These are phyloP conservation scores for Candida tammaniensis DNA, from an alignment of 805 yeast genomes.

Conservation along the genomic window DNA sequence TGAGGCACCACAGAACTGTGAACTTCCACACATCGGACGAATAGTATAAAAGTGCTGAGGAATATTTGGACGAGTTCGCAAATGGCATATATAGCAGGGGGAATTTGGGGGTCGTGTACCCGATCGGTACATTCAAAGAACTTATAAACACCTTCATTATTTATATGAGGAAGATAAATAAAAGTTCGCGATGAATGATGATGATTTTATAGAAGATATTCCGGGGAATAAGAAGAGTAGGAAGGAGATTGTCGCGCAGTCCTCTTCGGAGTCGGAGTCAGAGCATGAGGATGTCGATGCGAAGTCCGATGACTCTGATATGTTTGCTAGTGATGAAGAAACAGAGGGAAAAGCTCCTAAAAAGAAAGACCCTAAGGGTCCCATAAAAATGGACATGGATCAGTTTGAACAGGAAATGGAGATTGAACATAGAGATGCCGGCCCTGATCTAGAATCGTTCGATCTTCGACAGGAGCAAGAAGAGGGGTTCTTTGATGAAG, in stretches of 20 bases:
- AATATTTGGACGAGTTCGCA: slow-evolving; percentile 35
- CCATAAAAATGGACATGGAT: slow-evolving; percentile 17
- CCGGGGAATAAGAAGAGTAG: slow-evolving; percentile 14
- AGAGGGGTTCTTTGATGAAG: slow-evolving; percentile 59
- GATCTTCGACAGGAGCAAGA: slow-evolving; percentile 53
- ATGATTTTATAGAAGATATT: slow-evolving; percentile 11
- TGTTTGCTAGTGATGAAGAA: slow-evolving; percentile 37
- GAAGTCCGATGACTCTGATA: slow-evolving; percentile 43
- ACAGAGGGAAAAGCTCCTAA: slow-evolving; percentile 10
- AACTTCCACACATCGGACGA: slow-evolving; percentile 75
- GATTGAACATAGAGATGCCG: slow-evolving; percentile 16
- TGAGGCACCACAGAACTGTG: slow-evolving; percentile 78
- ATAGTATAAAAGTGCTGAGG: slow-evolving; percentile 61
- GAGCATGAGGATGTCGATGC: slow-evolving; percentile 4
- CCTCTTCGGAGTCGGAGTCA: background rate
- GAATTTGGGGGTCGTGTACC: slow-evolving; percentile 73
- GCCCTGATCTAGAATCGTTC: slow-evolving; percentile 60
- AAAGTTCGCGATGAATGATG: slow-evolving; percentile 3
- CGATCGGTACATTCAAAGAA: slow-evolving; percentile 67
- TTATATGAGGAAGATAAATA: too few relatives aligned
- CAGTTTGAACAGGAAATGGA: slow-evolving; percentile 27
- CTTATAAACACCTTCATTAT: slow-evolving; percentile 28
- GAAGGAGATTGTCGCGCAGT: slow-evolving; percentile 7
- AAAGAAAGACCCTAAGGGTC: background rate
- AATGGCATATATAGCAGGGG: slow-evolving; percentile 82